These are phyloP conservation scores for Kodamaea sagamina DNA, from an alignment of 805 yeast species.

Conservation along the genomic window DNA sequence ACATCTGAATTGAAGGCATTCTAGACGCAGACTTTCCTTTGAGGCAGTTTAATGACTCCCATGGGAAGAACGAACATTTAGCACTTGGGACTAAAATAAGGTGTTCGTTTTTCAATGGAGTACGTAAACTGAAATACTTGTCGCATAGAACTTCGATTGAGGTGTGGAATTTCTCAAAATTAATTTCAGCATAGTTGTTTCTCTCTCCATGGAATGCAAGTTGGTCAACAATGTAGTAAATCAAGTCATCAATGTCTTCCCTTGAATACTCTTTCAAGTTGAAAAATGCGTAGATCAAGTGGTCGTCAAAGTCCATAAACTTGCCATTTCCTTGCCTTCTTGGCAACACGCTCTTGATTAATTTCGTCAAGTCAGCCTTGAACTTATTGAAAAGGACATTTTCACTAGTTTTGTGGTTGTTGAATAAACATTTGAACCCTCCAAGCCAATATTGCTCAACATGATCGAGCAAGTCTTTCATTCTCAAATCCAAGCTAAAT, in stretches of 20 bases:
- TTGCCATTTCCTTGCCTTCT: conserved; percentile 9
- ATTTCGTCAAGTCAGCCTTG: conserved; percentile 19
- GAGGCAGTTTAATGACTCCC: conserved; percentile 79
- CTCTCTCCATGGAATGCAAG: conserved; percentile 63
- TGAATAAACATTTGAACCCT: conserved; percentile 69
- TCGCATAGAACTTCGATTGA: conserved; percentile 52
- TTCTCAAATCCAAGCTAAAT: conserved; percentile 56
- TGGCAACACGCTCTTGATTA: conserved; percentile 19
- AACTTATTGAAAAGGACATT: conserved; percentile 20
- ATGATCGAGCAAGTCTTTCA: conserved; percentile 53
- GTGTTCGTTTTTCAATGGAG: conserved; percentile 41
- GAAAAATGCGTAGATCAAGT: conserved; percentile 24
- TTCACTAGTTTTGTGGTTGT: conserved; percentile 24
- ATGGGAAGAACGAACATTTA: conserved; percentile 71
- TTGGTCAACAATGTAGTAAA: conserved; percentile 62
- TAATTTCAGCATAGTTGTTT: conserved; percentile 66
- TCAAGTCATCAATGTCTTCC: conserved; percentile 59
- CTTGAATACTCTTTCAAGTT: conserved; percentile 13
- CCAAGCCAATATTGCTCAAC: conserved; percentile 75
- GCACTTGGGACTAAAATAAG: conserved; percentile 70
- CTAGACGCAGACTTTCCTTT: conserved; percentile 62
- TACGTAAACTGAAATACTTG: conserved; percentile 19
- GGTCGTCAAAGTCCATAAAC: conserved; percentile 20
- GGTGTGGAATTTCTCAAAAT: conserved; percentile 54
- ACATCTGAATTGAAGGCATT: conserved; percentile 60